These are phyloP conservation scores for Talaromyces liani DNA, from an alignment of 495 filamentous ascomycete species.

Conservation along the genomic window DNA sequence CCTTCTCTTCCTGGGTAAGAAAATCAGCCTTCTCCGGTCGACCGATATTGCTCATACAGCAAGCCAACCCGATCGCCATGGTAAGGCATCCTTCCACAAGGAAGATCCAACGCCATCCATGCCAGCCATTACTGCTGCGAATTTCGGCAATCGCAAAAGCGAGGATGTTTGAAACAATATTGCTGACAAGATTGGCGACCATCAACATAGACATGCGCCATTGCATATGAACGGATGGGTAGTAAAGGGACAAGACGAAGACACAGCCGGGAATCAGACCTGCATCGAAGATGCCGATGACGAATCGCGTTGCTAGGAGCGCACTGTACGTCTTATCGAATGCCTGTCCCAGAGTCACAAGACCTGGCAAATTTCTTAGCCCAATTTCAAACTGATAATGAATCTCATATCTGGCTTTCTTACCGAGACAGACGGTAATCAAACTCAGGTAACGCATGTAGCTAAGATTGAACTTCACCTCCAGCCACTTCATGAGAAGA, in stretches of 20 bases:
- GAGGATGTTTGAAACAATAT: slow-evolving; percentile 19
- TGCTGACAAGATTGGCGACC: background rate
- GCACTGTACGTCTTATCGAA: background rate
- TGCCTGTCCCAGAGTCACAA: background rate
- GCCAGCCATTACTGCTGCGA: slow-evolving; percentile 40
- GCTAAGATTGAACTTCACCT: background rate
- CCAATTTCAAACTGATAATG: background rate
- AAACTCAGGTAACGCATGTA: background rate
- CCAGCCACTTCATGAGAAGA: background rate
- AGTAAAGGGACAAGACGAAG: background rate
- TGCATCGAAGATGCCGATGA: background rate
- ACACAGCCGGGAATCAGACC: background rate
- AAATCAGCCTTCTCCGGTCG: slow-evolving; percentile 53
- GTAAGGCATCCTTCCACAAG: slow-evolving; percentile 61
- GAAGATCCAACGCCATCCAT: slow-evolving; percentile 65
- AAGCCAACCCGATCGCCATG: slow-evolving; percentile 17
- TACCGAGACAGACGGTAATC: background rate
- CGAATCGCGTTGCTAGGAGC: background rate
- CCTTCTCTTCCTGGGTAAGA: slow-evolving; percentile 38
- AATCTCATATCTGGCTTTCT: background rate
- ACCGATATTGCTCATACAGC: slow-evolving; percentile 17
- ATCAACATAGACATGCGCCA: background rate
- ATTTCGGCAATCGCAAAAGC: slow-evolving; percentile 52
- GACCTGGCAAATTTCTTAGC: background rate
- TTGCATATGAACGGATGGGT: background rate